phyloP scores from a whole-genome alignment of 2,329 filamentous ascomycete genomes.

The Ceratocystis cubensis region DNA sequence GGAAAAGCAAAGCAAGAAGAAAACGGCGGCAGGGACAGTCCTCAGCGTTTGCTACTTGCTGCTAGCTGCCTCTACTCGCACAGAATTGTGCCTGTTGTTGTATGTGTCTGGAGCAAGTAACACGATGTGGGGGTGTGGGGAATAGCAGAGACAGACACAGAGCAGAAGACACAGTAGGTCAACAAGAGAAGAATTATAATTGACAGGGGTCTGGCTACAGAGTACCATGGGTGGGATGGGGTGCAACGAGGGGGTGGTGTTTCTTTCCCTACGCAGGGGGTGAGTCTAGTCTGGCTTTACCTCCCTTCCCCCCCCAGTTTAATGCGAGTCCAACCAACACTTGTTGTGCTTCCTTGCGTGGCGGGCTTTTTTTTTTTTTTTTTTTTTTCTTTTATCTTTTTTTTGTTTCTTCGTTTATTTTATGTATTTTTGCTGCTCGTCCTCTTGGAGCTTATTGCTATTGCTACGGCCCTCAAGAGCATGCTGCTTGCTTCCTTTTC shows the following conservation, averaged over 20 bases:
- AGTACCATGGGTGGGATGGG: not conserved
- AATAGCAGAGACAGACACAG: not conserved
- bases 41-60: not conserved
- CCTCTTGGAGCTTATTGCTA: conserved; percentile 5
- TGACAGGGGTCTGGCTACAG: not conserved
- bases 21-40: no score
- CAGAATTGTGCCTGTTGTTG: not conserved
- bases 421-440: no score
- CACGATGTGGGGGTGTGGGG: conserved; percentile 10
- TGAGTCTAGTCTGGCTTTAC: not conserved
- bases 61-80: not conserved
- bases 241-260: not conserved
- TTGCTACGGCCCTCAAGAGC: conserved; percentile 3
- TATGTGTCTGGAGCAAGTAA: not conserved
- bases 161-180: not conserved
- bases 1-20: no score
- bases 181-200: not conserved
- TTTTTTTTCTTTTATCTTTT: no score
- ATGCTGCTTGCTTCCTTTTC: not conserved
- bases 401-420: no score
- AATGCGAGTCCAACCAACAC: not conserved
- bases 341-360: not conserved
- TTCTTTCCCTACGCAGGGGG: not conserved
- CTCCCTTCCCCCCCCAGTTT: not conserved
- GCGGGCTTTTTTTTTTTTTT: not conserved